Evolutionary conservation across 1,284 basidiomycete species (phyloP).

Genomic region (Tylopilus orsonianus): DNA sequence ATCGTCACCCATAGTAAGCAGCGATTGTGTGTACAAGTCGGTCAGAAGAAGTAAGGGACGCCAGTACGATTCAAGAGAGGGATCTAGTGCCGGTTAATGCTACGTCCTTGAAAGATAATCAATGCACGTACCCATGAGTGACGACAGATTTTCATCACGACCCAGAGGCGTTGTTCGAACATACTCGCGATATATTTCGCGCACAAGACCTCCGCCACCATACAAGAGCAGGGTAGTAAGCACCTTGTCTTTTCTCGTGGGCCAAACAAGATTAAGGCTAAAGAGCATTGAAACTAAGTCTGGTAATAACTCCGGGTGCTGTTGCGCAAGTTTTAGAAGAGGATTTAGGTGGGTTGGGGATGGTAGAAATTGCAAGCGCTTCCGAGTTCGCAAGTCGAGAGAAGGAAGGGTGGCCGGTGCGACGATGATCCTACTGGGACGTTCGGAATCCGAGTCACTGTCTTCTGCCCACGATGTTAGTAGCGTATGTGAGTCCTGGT

Average conservation of each 20-base stretch:
- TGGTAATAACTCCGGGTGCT: slow-evolving; percentile 39
- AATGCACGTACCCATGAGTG: slow-evolving; percentile 41
- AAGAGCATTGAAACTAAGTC: slow-evolving; percentile 53
- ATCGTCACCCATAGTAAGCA: slow-evolving; percentile 94
- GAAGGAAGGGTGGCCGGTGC: slow-evolving; percentile 37
- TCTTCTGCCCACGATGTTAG: slow-evolving; percentile 33
- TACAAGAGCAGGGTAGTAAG: slow-evolving; percentile 49
- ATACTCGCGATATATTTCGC: slow-evolving; percentile 72
- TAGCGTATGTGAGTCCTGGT: slow-evolving; percentile 21
- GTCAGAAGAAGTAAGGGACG: slow-evolving; percentile 77
- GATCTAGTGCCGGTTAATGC: slow-evolving; percentile 38
- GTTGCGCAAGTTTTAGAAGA: slow-evolving; percentile 43
- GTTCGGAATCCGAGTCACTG: slow-evolving; percentile 33
- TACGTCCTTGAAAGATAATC: slow-evolving; percentile 5
- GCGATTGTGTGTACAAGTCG: slow-evolving; percentile 82
- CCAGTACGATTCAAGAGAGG: slow-evolving; percentile 48
- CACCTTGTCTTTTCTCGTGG: slow-evolving; percentile 53
- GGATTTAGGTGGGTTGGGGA: slow-evolving; percentile 50
- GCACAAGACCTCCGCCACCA: slow-evolving; percentile 60
- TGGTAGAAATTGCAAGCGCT: slow-evolving; percentile 52
- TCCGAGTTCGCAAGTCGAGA: slow-evolving; percentile 56
- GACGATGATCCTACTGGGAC: slow-evolving; percentile 37
- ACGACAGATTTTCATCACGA: slow-evolving; percentile 44
- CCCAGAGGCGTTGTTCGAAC: slow-evolving; percentile 61
- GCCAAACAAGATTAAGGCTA: slow-evolving; percentile 57